A percentile compares a stretch with the other conserved stretches of the same genome.
Conservation (phyloP, 345 rosid species). For the Raphanus raphanistrum region DNA sequence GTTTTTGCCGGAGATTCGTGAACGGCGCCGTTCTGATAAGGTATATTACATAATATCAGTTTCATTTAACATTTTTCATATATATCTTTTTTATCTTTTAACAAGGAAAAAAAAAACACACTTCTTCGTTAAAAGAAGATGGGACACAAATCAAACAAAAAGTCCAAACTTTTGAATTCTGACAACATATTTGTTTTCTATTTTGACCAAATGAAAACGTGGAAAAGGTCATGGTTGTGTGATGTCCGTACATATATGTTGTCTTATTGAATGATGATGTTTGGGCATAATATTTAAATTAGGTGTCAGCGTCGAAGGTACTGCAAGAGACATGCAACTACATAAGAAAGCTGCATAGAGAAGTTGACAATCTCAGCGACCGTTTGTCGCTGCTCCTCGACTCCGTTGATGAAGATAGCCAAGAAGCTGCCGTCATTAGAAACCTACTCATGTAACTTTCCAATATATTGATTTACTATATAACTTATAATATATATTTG, state of each 20-base stretch:
- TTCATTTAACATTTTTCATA: neutral
- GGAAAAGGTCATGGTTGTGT: neutral
- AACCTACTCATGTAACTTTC: slow-evolving; percentile 60
- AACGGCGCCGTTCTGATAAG: slow-evolving; percentile 69
- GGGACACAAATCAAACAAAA: neutral
- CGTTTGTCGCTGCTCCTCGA: slow-evolving; percentile 68
- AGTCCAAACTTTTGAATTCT: slow-evolving; percentile 41
- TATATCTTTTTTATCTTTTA: neutral
- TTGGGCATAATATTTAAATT: neutral
- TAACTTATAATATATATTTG: neutral
- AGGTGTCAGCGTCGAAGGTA: slow-evolving; percentile 76
- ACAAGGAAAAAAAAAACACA: neutral
- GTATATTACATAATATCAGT: slow-evolving; percentile 33
- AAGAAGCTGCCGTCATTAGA: slow-evolving; percentile 80
- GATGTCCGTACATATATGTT: slow-evolving; percentile 3
- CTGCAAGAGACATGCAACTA: slow-evolving; percentile 79
- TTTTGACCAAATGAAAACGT: slow-evolving; percentile 4
- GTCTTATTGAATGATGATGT: neutral
- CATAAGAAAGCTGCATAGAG: slow-evolving; percentile 65
- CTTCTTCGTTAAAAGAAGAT: neutral
- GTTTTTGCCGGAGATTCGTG: slow-evolving; percentile 74
- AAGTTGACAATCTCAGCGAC: slow-evolving; percentile 71
- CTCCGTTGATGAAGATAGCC: slow-evolving; percentile 57
- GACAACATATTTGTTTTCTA: slow-evolving; percentile 30
- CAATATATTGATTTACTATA: slow-evolving; percentile 7